Evolutionary conservation across 2,329 filamentous ascomycete species (phyloP).

Genomic region (Mollisia scopiformis): DNA sequence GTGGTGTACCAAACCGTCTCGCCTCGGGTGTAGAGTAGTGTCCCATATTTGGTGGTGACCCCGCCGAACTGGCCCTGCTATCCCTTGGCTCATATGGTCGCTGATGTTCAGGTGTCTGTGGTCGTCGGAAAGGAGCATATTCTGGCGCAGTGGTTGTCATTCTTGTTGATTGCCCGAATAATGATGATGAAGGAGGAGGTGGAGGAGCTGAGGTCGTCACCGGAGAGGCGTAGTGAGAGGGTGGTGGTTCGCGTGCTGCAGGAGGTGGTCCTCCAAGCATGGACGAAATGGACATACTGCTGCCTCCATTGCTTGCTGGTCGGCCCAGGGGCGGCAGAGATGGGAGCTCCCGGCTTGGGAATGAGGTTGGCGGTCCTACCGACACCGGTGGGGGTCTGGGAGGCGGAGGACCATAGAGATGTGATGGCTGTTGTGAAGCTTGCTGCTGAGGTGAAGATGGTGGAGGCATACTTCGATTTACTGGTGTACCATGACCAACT

Average conservation of each 20-base stretch:
- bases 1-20: slow-evolving; percentile 62
- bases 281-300: slow-evolving; percentile 76
- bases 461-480: slow-evolving; percentile 47
- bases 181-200: slow-evolving; percentile 25
- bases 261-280: slow-evolving; percentile 62
- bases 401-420: slow-evolving; percentile 36
- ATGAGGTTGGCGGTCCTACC: slow-evolving; percentile 42
- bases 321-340: slow-evolving; percentile 53
- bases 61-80: slow-evolving; percentile 40
- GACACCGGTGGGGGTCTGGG: slow-evolving; percentile 47
- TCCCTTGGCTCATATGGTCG: slow-evolving; percentile 53
- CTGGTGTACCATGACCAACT: slow-evolving; percentile 34
- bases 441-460: slow-evolving; percentile 51
- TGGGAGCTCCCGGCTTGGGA: slow-evolving; percentile 57
- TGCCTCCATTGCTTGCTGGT: slow-evolving; percentile 46
- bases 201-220: slow-evolving; percentile 37
- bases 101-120: slow-evolving; percentile 73
- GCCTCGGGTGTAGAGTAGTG: slow-evolving; percentile 57
- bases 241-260: slow-evolving; percentile 47
- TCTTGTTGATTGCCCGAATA: slow-evolving; percentile 36
- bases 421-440: slow-evolving; percentile 31
- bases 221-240: slow-evolving; percentile 51
- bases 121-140: slow-evolving; percentile 65
- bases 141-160: slow-evolving; percentile 52
- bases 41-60: slow-evolving; percentile 44